Conservation (phyloP, 345 rosid genomes). For the Triadica sebifera region DNA sequence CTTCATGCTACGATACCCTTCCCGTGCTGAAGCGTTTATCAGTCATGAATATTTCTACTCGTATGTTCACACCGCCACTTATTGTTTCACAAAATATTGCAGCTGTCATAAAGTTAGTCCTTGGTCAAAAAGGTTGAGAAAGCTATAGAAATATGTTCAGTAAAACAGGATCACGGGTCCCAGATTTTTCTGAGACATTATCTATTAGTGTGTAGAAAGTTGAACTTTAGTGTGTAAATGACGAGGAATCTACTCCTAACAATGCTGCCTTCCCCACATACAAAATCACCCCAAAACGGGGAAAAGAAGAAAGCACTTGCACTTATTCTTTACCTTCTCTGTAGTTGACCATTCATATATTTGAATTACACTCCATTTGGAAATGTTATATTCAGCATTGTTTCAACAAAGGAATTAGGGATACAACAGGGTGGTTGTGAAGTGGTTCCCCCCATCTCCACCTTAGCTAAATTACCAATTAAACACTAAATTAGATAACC, state of each 20-base stretch:
- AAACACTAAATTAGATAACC: too few species aligned
- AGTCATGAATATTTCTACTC: neutral
- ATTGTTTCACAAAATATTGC: neutral
- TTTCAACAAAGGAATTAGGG: neutral
- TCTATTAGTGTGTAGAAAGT: slow-evolving; percentile 4
- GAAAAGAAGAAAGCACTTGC: too few species aligned
- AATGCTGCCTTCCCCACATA: neutral
- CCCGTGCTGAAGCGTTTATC: slow-evolving; percentile 6
- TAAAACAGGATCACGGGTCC: slow-evolving; percentile 11
- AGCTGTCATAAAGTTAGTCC: slow-evolving; percentile 2
- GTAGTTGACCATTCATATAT: neutral
- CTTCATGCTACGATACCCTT: neutral
- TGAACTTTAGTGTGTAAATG: slow-evolving; percentile 8
- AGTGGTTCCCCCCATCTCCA: too few species aligned
- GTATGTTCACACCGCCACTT: slow-evolving; percentile 10
- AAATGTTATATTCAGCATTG: neutral
- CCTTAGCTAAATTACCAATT: too few species aligned
- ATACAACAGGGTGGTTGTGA: too few species aligned
- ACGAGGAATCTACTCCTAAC: neutral
- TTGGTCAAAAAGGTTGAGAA: slow-evolving; percentile 21
- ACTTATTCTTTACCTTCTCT: neutral
- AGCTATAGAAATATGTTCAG: slow-evolving; percentile 10
- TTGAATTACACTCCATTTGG: too few species aligned
- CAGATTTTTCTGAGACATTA: slow-evolving; percentile 18
- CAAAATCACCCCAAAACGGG: neutral